Conservation (phyloP, 106 monocot genomes). For the Hemerocallis citrina region DNA sequence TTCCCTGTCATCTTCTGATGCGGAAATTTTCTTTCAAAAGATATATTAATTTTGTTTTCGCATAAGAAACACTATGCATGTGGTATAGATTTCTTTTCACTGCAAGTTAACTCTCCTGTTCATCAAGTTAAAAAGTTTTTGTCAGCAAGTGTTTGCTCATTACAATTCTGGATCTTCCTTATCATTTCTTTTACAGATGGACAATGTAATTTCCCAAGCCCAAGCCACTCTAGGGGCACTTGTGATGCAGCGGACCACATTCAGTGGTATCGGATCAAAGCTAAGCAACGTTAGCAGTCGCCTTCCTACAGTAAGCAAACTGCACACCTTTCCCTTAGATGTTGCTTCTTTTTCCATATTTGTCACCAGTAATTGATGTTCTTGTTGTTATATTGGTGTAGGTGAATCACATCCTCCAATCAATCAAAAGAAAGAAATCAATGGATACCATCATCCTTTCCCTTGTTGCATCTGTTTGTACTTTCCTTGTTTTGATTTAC, state of each 20-base stretch:
- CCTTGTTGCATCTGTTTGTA: constrained; percentile 83
- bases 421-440: constrained; percentile 84
- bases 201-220: constrained; percentile 83
- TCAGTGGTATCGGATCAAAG: constrained; percentile 73
- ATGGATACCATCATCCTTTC: constrained; percentile 96
- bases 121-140: too few relatives aligned
- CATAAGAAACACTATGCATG: too few relatives aligned
- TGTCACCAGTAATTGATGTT: background rate
- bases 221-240: constrained; percentile 84
- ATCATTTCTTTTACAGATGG: constrained; percentile 39
- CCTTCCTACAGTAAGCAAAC: constrained; percentile 66
- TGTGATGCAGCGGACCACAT: constrained; percentile 71
- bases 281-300: constrained; percentile 81
- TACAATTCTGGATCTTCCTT: background rate
- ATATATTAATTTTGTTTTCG: too few relatives aligned
- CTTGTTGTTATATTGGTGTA: constrained; percentile 2
- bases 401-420: constrained; percentile 77
- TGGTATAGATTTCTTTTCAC: too few relatives aligned
- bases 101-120: too few relatives aligned
- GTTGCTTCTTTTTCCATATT: too few relatives aligned
- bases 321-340: background rate
- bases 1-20: too few relatives aligned
- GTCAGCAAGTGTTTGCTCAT: background rate
- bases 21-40: too few relatives aligned
- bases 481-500: constrained; percentile 87